Base-by-base conservation (phyloP, 2,329 filamentous ascomycete species). In the Sphaerulina populicola region DNA sequence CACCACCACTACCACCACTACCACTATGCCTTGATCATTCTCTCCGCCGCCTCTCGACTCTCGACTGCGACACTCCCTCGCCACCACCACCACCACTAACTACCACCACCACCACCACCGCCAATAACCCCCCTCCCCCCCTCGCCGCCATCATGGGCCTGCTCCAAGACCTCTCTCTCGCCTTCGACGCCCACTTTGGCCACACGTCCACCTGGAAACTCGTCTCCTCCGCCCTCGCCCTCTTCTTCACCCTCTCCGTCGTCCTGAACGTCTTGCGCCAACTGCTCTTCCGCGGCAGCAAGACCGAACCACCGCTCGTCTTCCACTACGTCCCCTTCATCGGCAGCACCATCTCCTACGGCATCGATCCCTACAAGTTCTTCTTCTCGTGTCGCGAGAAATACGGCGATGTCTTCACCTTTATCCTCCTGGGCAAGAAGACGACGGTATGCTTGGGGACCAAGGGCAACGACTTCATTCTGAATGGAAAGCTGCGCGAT, bases 321-420 rank as follows among this genome's bases (percentile, higher is more conserved):
- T 83, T 83, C 68, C 80, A 83, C 68, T 79, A 73, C 75, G 70
- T 83, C 30, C 80, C 80, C 64, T 72, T 94, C 60, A 77, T 98
- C 64, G 91, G 91, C 58, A 96, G 85, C 74, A 96, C 93, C 54
- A 76, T 97, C 63, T 86, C 81, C 40, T 98, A 97, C 72, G 91
- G 91, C 69, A 96, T 96, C 71, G 88, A 97, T 65, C 91, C 91
- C 12, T 90, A 88, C 65, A 77, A 75, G 46, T 97, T 96, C 78
- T 95, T 96, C 74, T 77, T 77, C 53, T 62, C 76, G 62, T 79
- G 82, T 71, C 79, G 82, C 62, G 76, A 79, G 63, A 94, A 94
- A 85, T 86, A 91, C 68, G 89, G 89, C 66, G 86, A 94, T 70
- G 81, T 89, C 65, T 94, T 93, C 68, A 94, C 89, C 14, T 94